These are phyloP conservation scores for Epicoccum sorghinum DNA, from an alignment of 2,329 filamentous ascomycete species.

Conservation along the genomic window DNA sequence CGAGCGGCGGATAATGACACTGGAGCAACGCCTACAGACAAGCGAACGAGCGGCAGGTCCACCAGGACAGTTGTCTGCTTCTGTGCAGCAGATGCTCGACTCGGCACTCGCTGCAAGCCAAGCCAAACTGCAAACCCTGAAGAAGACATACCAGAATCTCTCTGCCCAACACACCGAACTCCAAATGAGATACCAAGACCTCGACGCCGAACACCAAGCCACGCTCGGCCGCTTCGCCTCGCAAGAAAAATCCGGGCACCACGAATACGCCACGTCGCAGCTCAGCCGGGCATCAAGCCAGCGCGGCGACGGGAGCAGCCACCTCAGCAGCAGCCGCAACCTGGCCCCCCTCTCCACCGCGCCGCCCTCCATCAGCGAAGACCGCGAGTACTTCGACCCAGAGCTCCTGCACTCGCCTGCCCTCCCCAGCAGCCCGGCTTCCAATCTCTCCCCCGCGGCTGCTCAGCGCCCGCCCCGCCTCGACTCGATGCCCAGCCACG, in stretches of 20 bases:
- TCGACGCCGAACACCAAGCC: slow-evolving; percentile 44
- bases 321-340: slow-evolving; percentile 30
- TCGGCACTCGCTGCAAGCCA: slow-evolving; percentile 55
- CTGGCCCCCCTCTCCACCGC: slow-evolving; percentile 33
- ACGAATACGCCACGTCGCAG: slow-evolving; percentile 25
- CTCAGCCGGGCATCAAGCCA: slow-evolving; percentile 38
- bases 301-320: slow-evolving; percentile 21
- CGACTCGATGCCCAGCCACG: slow-evolving; percentile 33
- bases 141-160: slow-evolving; percentile 59
- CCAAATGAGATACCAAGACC: slow-evolving; percentile 52
- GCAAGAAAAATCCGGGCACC: slow-evolving; percentile 26
- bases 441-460: slow-evolving; percentile 22
- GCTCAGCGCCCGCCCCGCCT: slow-evolving; percentile 30
- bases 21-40: slow-evolving; percentile 47
- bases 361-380: slow-evolving; percentile 23
- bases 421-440: slow-evolving; percentile 29
- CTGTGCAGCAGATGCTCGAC: slow-evolving; percentile 56
- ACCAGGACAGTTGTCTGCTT: slow-evolving; percentile 45
- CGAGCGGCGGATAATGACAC: slow-evolving; percentile 55
- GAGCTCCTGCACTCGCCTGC: slow-evolving; percentile 38
- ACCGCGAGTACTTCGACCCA: slow-evolving; percentile 34
- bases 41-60: slow-evolving; percentile 30
- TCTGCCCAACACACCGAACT: slow-evolving; percentile 59
- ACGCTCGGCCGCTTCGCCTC: slow-evolving; percentile 30
- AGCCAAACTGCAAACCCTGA: slow-evolving; percentile 56